Conservation (phyloP, 73 alveolate genomes). For the Paramecium tetraurelia region DNA sequence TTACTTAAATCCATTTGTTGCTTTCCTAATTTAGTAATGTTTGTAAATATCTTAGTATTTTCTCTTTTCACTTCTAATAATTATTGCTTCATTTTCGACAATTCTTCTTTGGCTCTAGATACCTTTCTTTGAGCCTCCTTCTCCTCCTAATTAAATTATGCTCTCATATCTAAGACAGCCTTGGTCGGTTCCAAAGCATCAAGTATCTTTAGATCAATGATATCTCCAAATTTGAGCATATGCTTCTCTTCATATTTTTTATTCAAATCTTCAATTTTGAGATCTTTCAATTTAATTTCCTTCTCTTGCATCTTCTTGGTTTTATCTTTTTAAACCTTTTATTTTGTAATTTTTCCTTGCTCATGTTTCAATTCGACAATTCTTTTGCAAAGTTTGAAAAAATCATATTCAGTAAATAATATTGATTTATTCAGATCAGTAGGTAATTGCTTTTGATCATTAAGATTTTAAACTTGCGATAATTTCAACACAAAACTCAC, state of each 20-base stretch:
- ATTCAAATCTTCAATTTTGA: constrained; percentile 71
- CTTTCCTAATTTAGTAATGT: constrained; percentile 74
- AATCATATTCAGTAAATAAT: constrained; percentile 77
- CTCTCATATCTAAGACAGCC: constrained; percentile 57
- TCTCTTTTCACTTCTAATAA: constrained; percentile 76
- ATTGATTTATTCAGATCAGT: constrained; percentile 67
- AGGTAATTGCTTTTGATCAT: constrained; percentile 19
- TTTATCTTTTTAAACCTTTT: constrained; percentile 63
- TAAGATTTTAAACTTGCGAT: constrained; percentile 71
- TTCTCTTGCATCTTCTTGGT: constrained; percentile 68
- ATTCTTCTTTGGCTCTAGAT: constrained; percentile 70
- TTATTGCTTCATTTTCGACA: constrained; percentile 70
- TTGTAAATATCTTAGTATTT: constrained; percentile 79
- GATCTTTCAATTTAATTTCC: constrained; percentile 74
- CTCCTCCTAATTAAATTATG: constrained; percentile 64
- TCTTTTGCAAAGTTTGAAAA: constrained; percentile 73
- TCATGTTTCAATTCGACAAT: constrained; percentile 61
- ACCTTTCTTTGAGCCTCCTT: constrained; percentile 53
- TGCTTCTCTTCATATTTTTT: constrained; percentile 80
- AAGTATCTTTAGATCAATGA: constrained; percentile 77
- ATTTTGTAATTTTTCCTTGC: constrained; percentile 72
- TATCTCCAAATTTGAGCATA: constrained; percentile 85
- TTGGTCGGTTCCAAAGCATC: constrained; percentile 74
- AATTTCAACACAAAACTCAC: constrained; percentile 74
- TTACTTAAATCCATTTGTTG: constrained; percentile 75